Percentiles rank a stretch among this genome's conserved stretches.
phyloP scores from a whole-genome alignment of 495 filamentous ascomycete species.

The Bacidia rubella region DNA sequence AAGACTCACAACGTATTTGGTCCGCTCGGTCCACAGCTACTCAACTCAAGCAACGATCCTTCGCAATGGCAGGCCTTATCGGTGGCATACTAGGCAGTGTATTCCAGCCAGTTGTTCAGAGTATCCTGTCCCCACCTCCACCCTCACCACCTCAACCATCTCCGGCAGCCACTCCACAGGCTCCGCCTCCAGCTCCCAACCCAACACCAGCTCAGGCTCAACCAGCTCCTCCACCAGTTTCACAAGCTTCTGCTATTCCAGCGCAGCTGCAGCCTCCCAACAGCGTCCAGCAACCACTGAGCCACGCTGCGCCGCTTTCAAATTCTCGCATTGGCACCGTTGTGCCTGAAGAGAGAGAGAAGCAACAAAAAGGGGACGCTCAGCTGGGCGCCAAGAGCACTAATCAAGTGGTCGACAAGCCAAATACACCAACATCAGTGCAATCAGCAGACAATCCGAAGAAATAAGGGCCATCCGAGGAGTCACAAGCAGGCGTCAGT shows the following conservation, averaged over 20 bases:
- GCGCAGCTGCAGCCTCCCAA: neutral
- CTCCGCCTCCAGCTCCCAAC: neutral
- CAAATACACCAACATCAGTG: neutral
- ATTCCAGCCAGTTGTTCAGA: neutral
- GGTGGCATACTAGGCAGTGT: neutral
- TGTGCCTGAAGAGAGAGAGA: neutral
- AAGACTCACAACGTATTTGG: too few relatives aligned
- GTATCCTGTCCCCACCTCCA: neutral
- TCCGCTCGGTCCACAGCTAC: neutral
- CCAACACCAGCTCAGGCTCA: neutral
- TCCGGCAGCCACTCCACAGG: neutral
- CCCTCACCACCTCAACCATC: neutral
- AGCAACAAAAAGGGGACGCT: neutral
- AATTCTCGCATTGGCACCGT: slow-evolving; percentile 1
- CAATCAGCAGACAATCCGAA: too few relatives aligned
- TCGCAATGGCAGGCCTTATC: slow-evolving; percentile 8
- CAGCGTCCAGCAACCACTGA: neutral
- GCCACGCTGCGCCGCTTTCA: neutral
- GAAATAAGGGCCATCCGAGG: neutral
- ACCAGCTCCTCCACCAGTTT: neutral
- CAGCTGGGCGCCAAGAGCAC: neutral
- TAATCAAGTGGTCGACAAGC: neutral
- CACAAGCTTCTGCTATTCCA: neutral
- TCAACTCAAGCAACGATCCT: neutral
- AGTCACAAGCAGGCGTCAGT: neutral